These are phyloP conservation scores for Emmonsia crescens DNA, from an alignment of 2,329 filamentous ascomycete genomes.

Conservation along the genomic window DNA sequence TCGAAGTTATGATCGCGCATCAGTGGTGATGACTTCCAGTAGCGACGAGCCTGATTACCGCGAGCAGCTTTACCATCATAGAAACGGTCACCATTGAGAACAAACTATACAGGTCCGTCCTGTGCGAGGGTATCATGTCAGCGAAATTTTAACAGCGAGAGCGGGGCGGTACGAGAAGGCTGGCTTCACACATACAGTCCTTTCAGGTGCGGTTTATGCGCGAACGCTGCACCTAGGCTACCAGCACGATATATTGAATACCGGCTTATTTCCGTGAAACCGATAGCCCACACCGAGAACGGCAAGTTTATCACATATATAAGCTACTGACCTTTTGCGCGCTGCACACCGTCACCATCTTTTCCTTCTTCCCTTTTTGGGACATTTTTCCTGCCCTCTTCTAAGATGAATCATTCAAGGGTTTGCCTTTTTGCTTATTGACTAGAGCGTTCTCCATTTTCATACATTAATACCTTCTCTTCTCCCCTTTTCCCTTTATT, in stretches of 20 bases:
- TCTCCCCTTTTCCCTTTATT: background rate
- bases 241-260: background rate
- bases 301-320: background rate
- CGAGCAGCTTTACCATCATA: constrained; percentile 12
- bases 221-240: background rate
- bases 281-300: background rate
- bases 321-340: background rate
- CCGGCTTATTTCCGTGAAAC: background rate
- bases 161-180: too few species aligned
- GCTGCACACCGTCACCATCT: background rate
- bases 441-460: background rate
- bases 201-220: background rate
- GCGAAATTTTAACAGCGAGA: background rate
- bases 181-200: background rate
- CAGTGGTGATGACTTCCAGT: constrained; percentile 11
- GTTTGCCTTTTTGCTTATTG: background rate
- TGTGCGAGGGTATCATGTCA: background rate
- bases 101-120: background rate
- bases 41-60: constrained; percentile 14
- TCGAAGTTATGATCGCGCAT: constrained; percentile 4
- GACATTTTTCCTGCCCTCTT: background rate
- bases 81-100: background rate
- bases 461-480: background rate
- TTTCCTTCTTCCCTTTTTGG: background rate
- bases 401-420: background rate